Percentiles rank a stretch among this genome's conserved stretches.
phyloP scores from a whole-genome alignment of 2,329 filamentous ascomycete species.

The Colletotrichum cereale region DNA sequence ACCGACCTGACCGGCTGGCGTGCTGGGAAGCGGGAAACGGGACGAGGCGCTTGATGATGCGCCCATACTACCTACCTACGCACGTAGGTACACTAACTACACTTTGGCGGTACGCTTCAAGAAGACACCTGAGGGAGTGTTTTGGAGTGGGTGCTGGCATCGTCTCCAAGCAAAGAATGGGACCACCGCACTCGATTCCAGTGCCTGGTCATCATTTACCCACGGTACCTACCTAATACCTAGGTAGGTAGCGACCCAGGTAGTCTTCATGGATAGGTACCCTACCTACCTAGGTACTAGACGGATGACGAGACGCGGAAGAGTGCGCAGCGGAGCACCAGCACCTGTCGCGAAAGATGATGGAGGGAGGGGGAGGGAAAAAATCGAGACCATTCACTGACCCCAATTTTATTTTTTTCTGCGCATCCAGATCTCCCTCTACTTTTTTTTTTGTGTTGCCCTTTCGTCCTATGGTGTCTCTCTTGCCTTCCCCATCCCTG shows the following conservation, averaged over 20 bases:
- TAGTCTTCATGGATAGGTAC: background rate
- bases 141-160: background rate
- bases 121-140: background rate
- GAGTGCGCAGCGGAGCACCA: conserved; percentile 11
- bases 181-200: conserved; percentile 1
- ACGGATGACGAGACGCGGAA: background rate
- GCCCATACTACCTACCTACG: background rate
- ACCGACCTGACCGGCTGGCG: background rate
- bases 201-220: background rate
- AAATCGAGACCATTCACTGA: conserved; percentile 27
- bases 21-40: conserved; percentile 26
- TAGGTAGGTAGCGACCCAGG: background rate
- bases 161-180: background rate
- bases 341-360: background rate
- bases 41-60: conserved; percentile 31
- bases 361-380: background rate
- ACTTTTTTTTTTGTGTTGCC: conserved; percentile 36
- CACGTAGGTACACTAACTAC: background rate
- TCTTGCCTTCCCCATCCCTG: conserved; percentile 32
- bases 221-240: background rate
- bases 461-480: conserved; percentile 35
- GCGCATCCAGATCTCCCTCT: conserved; percentile 34
- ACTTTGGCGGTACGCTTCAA: conserved; percentile 1
- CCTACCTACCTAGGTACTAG: too few species aligned
- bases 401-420: conserved; percentile 37